phyloP scores from a whole-genome alignment of 2,329 filamentous ascomycete species.

The Phoma herbarum region DNA sequence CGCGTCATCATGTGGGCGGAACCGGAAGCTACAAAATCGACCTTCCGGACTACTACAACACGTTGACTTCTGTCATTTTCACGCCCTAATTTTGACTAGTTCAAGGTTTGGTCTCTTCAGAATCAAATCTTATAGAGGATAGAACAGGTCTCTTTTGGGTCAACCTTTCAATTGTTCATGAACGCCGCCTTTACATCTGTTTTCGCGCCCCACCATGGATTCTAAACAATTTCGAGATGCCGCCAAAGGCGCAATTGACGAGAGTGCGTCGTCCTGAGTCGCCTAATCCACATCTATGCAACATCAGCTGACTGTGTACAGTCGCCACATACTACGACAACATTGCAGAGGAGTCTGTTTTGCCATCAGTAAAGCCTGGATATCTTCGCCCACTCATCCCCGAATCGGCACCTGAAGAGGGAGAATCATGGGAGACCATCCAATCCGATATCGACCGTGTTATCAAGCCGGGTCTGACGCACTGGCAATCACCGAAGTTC shows the following conservation, averaged over 20 bases:
- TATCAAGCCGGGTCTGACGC: constrained; percentile 91
- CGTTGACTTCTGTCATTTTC: constrained; percentile 1
- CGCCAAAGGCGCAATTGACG: constrained; percentile 80
- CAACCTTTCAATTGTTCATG: background rate
- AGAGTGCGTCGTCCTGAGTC: constrained; percentile 64
- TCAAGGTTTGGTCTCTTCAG: no score
- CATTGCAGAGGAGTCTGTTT: constrained; percentile 73
- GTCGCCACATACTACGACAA: constrained; percentile 86
- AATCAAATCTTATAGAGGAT: background rate
- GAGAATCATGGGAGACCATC: constrained; percentile 79
- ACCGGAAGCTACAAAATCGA: constrained; percentile 4
- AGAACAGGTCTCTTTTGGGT: background rate
- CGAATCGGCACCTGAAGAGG: constrained; percentile 67
- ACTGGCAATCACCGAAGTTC: constrained; percentile 93
- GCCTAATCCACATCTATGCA: constrained; percentile 5
- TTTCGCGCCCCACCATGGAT: constrained; percentile 67
- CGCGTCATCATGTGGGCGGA: constrained; percentile 15
- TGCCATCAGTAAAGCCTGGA: constrained; percentile 81
- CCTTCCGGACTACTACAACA: constrained; percentile 4
- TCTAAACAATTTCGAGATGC: constrained; percentile 78
- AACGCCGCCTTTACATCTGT: background rate
- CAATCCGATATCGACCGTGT: constrained; percentile 83
- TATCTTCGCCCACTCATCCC: constrained; percentile 86
- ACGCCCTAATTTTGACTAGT: constrained; percentile 10
- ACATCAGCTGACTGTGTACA: constrained; percentile 48